Conservation (phyloP, 1,284 basidiomycete species). For the Malassezia globosa region DNA sequence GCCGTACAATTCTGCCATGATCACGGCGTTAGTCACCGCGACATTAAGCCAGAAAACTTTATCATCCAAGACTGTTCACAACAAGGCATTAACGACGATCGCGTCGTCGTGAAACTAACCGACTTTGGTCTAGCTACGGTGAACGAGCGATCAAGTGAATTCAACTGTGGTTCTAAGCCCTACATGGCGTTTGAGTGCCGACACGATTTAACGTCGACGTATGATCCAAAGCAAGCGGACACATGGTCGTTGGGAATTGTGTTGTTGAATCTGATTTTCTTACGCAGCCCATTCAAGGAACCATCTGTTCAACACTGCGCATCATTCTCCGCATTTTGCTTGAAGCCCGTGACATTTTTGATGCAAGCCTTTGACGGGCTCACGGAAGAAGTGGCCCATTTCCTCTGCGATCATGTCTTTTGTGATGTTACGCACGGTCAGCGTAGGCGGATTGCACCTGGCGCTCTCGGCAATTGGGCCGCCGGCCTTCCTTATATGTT, state of each 20-base stretch:
- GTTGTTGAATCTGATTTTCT: slow-evolving; percentile 96
- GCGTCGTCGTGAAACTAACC: slow-evolving; percentile 70
- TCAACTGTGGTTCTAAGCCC: slow-evolving; percentile 95
- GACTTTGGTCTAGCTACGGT: slow-evolving; percentile 93
- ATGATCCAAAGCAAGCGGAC: slow-evolving; percentile 85
- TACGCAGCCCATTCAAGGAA: slow-evolving; percentile 95
- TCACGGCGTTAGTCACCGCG: slow-evolving; percentile 80
- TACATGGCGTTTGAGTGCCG: slow-evolving; percentile 99
- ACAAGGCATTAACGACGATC: slow-evolving; percentile 18
- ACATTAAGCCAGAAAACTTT: slow-evolving; percentile 74
- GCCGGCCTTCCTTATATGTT: slow-evolving; percentile 2
- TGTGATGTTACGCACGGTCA: slow-evolving; percentile 55
- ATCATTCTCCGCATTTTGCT: slow-evolving; percentile 73
- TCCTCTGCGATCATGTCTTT: slow-evolving; percentile 74
- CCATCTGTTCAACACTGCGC: slow-evolving; percentile 60
- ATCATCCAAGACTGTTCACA: slow-evolving; percentile 45
- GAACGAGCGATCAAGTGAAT: slow-evolving; percentile 76
- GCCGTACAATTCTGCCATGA: slow-evolving; percentile 93
- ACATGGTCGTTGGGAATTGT: slow-evolving; percentile 98
- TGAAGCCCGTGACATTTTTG: slow-evolving; percentile 72
- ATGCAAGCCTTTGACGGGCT: slow-evolving; percentile 83
- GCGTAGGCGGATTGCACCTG: slow-evolving; percentile 3
- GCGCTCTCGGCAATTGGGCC: slow-evolving; percentile 9
- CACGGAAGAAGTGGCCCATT: slow-evolving; percentile 71
- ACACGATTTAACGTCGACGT: slow-evolving; percentile 86